phyloP scores from a whole-genome alignment of 2,329 filamentous ascomycete species.

The Alternaria panax region DNA sequence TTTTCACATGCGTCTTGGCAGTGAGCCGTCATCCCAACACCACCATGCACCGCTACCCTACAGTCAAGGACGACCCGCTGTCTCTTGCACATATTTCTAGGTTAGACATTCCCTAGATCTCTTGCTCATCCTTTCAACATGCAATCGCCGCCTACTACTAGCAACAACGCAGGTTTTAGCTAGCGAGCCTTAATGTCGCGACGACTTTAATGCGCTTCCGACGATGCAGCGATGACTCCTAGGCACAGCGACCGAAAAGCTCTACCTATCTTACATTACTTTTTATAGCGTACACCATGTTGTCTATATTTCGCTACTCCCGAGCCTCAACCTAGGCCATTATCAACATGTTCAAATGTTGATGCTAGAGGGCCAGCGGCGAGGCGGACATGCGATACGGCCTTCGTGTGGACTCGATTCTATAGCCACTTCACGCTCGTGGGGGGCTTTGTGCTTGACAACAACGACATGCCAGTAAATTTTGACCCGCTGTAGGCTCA shows the following conservation, averaged over 20 bases:
- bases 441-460: background rate
- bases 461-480: background rate
- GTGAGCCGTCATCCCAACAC: background rate
- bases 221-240: background rate
- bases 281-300: background rate
- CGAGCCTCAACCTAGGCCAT: background rate
- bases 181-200: background rate
- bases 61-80: background rate
- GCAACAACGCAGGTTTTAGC: background rate
- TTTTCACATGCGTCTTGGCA: slow-evolving; percentile 15
- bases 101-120: background rate
- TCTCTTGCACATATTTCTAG: background rate
- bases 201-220: background rate
- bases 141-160: background rate
- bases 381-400: no score
- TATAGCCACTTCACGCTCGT: background rate
- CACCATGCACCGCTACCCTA: background rate
- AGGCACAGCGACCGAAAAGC: background rate
- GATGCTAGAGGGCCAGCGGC: no score
- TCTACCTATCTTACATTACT: background rate
- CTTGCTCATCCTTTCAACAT: background rate
- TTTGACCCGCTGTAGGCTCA: background rate
- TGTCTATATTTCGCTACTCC: background rate
- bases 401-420: no score
- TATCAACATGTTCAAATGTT: background rate